Evolutionary conservation across 345 rosid species (phyloP), one percentile per base, ranked within the genome.

Genomic region (Lepidium didymum): DNA sequence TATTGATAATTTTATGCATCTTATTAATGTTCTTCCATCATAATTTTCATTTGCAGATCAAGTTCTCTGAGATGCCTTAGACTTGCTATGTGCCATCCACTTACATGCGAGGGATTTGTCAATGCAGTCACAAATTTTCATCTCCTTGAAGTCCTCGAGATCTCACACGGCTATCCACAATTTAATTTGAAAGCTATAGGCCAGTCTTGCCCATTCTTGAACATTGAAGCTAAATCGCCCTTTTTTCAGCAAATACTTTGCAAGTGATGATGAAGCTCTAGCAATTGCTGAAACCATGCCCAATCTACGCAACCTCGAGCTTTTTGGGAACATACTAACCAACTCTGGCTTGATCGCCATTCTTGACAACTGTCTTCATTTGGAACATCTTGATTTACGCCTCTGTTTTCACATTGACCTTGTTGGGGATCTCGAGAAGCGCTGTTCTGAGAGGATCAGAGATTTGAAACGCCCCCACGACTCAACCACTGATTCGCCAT

Each of bases 201-300:
- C 33, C 27, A 34, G 12, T 43, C 41, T 45, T 62, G 67, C 53
- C 54, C 54, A 25, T 3, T 13, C 15, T 54, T 62, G 5, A 62
- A 27, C 40, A 44, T 62, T 62, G 25, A 62, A 62, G 23, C 34
- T 40, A 10, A 16, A 56, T n/a, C 4, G 81, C 73, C 10, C 6
- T 46, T 5, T 29, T 29, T 5, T 5, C 33, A 27, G 5, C 31
- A 27, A 6, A 6, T 27, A 27, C 31, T 27, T 27, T 6, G 33
- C 1, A 29, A 29, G 33, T 29, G 45, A 45, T 31, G 82, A 66
- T 0, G 87, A 79, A 13, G 90, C 88, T 6, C 41, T 72, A 37
- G 86, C 84, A 41, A 82, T 85, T 46, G 90, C 85, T 1, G 60
- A 79, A 66, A 64, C 62, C 54, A 82, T 87, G 88, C 87, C 70